Evolutionary conservation across 1,284 basidiomycete genomes (phyloP), one percentile per base, ranked within the genome.

Genomic region (Entoloma clypeatum): DNA sequence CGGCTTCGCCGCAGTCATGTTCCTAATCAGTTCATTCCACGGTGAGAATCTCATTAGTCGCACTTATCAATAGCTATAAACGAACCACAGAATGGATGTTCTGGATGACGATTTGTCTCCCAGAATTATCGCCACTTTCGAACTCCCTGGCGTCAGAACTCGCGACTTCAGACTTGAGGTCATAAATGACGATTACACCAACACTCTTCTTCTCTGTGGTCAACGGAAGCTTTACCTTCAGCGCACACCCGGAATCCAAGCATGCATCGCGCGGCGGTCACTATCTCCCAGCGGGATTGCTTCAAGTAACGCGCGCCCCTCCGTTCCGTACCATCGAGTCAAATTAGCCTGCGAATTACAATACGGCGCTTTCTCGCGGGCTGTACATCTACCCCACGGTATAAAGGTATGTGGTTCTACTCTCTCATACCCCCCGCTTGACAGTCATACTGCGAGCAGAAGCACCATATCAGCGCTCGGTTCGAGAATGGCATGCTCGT

Each of bases 71-170:
- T n/a, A 60, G 5, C 14, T 23, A 17, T 18, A 39, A 26, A 40
- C 14, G 3, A 24, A 16, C 49, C 45, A 17, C 47, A 80, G 78
- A 41, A 72, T 78, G 66, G 75, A 78, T 49, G 49, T 79, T 13
- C 65, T 66, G 31, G 72, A 79, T 39, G 67, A 76, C 37, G 68
- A 71, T 5, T 54, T 56, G 3, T 64, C 64, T 3, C 51, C 64
- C 5, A 61, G 55, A 27, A 53, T 76, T 11, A 58, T 65, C 4
- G 75, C 74, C 5, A 61, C 69, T 2, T 69, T 80, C 45, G 79
- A 81, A 52, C 55, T 80, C 4, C 77, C 79, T 14, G 78, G 78
- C 5, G 63, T 80, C 37, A 68, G 67, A 43, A 68, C 63, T n/a
- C 57, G 65, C 7, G 69, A 77, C 23, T 59, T 80, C 3, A 57